These are phyloP conservation scores for Phytophthora tubulina DNA, from an alignment of 352 stramenopile species.

Conservation along the genomic window DNA sequence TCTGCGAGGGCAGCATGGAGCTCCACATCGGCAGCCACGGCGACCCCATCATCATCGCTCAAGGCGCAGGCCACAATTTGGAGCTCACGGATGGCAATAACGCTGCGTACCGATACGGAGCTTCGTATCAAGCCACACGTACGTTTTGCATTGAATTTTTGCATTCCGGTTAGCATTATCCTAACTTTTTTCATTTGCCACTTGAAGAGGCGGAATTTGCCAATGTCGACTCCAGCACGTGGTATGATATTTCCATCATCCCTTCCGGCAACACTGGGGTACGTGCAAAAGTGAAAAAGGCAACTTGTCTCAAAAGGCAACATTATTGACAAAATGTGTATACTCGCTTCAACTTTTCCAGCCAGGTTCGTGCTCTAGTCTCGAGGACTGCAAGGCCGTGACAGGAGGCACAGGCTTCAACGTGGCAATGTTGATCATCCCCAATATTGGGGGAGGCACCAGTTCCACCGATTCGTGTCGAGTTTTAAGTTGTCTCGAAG, in stretches of 20 bases:
- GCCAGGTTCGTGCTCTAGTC: conserved; percentile 65
- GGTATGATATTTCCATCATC: conserved; percentile 87
- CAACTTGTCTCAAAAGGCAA: conserved; percentile 13
- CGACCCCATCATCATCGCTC: conserved; percentile 30
- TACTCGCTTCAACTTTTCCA: conserved; percentile 25
- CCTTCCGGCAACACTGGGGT: conserved; percentile 54
- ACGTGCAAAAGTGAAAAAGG: conserved; percentile 23
- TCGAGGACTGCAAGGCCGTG: conserved; percentile 63
- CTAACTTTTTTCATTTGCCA: conserved; percentile 12
- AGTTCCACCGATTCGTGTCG: conserved; percentile 51
- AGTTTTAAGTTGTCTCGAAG: conserved; percentile 61
- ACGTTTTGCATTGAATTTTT: conserved; percentile 1
- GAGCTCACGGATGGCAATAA: conserved; percentile 43
- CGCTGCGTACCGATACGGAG: conserved; percentile 43
- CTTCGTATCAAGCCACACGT: conserved; percentile 47
- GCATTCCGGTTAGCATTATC: background rate
- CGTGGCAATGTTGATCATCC: conserved; percentile 75
- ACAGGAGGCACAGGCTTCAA: conserved; percentile 78
- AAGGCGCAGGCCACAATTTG: conserved; percentile 21
- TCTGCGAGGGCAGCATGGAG: conserved; percentile 48
- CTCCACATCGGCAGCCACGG: conserved; percentile 45
- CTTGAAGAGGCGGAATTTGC: conserved; percentile 76
- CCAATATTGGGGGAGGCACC: conserved; percentile 36
- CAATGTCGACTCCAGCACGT: conserved; percentile 57
- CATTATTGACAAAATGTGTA: conserved; percentile 13